Percentiles rank a stretch among this genome's conserved stretches.
Evolutionary conservation across 1,284 basidiomycete species (phyloP).

Genomic region (Ceratobasidium sp.): DNA sequence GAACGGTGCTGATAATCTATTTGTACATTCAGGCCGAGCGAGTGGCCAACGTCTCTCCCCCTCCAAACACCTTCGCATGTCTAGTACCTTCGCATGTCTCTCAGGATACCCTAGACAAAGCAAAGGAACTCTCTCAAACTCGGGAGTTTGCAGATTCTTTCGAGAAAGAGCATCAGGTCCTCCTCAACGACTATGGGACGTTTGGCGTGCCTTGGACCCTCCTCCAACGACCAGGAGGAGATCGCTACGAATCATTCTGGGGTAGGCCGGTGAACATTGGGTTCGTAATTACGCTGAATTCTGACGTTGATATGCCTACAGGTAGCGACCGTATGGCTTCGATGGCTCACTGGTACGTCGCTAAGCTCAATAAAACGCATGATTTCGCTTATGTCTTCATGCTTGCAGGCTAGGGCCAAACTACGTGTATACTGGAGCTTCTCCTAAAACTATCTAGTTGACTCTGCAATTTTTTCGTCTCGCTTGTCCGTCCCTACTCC

Average conservation of each 20-base stretch:
- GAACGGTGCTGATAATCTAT: background rate
- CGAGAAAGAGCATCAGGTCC: background rate
- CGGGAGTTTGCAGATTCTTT: conserved; percentile 11
- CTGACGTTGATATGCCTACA: background rate
- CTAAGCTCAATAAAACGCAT: background rate
- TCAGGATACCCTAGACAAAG: conserved; percentile 20
- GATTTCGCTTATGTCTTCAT: background rate
- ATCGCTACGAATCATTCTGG: conserved; percentile 3
- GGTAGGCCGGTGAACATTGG: background rate
- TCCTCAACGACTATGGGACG: conserved; percentile 13
- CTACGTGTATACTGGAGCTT: conserved; percentile 11
- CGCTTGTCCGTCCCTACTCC: too few relatives aligned
- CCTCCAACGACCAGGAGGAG: conserved; percentile 14
- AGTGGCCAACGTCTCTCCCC: background rate
- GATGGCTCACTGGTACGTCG: conserved; percentile 15
- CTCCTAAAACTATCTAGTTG: background rate
- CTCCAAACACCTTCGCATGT: conserved; percentile 7
- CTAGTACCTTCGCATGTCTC: conserved; percentile 16
- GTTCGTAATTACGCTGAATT: background rate
- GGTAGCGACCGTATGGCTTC: conserved; percentile 25
- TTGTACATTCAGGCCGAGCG: background rate
- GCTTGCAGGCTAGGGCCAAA: conserved; percentile 14
- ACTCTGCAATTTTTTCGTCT: too few relatives aligned
- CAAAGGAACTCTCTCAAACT: conserved; percentile 2
- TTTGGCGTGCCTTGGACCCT: conserved; percentile 34